These are phyloP conservation scores for Sugiyamaella boreocaroliniensis DNA, from an alignment of 805 yeast genomes.

Conservation along the genomic window DNA sequence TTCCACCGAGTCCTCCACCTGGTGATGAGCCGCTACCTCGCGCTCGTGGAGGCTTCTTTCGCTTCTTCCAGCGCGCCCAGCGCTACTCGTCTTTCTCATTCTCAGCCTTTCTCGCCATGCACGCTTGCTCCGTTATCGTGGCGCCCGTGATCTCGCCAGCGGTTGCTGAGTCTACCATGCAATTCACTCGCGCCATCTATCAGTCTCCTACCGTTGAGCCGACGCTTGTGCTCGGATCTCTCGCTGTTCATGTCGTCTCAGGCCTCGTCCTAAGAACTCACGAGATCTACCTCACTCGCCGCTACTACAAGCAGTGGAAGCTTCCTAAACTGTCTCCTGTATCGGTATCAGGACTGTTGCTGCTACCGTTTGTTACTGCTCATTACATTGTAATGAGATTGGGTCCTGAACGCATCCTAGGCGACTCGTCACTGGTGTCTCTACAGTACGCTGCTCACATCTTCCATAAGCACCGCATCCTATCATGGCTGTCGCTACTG, in stretches of 20 bases:
- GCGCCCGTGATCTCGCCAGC: conserved; percentile 46
- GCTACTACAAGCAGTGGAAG: conserved; percentile 23
- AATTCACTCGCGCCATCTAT: conserved; percentile 54
- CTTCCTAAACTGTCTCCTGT: conserved; percentile 48
- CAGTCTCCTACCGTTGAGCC: conserved; percentile 47
- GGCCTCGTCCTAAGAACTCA: conserved; percentile 44
- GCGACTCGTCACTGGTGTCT: conserved; percentile 52
- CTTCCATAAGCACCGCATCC: conserved; percentile 25
- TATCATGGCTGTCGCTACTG: conserved; percentile 32
- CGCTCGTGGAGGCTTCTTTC: conserved; percentile 2
- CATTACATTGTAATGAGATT: conserved; percentile 45
- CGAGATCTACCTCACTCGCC: conserved; percentile 27
- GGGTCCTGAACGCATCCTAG: conserved; percentile 48
- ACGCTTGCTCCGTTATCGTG: conserved; percentile 46
- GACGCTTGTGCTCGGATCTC: conserved; percentile 40
- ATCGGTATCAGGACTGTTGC: conserved; percentile 53
- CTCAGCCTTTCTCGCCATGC: conserved; percentile 48
- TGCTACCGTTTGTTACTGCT: conserved; percentile 39
- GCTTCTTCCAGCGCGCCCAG: conserved; percentile 15
- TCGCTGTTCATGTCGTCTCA: conserved; percentile 42
- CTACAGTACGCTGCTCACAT: conserved; percentile 45
- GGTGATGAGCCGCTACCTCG: neutral
- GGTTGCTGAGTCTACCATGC: conserved; percentile 46
- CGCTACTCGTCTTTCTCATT: conserved; percentile 51
- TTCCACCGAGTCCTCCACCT: neutral